Conservation (phyloP, 371 early-diverging fungal species). For the Mortierella sp. region DNA sequence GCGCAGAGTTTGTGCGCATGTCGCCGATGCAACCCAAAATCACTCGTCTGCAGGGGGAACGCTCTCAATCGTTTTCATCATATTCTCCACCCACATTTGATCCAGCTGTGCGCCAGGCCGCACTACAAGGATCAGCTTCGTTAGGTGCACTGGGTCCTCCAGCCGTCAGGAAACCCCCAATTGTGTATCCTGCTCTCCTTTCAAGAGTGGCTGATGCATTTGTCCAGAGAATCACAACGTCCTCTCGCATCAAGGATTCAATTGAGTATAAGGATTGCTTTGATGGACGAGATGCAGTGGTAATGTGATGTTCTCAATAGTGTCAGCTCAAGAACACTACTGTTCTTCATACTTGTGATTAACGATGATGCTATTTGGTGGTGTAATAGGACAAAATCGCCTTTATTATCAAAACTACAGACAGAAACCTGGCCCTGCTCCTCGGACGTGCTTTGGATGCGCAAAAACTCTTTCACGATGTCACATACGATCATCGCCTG, state of each 20-base stretch:
- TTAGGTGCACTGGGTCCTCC: constrained; percentile 20
- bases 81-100: constrained; percentile 45
- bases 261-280: constrained; percentile 86
- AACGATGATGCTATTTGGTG: neutral
- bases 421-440: constrained; percentile 86
- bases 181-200: constrained; percentile 84
- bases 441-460: constrained; percentile 89
- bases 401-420: constrained; percentile 79
- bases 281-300: constrained; percentile 87
- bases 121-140: constrained; percentile 21
- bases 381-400: constrained; percentile 73
- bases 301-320: constrained; percentile 48
- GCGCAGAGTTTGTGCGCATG: constrained; percentile 46
- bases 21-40: constrained; percentile 44
- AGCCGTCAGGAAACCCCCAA: constrained; percentile 47
- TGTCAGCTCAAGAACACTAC: neutral
- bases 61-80: constrained; percentile 59
- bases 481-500: constrained; percentile 83
- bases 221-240: constrained; percentile 58
- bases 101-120: constrained; percentile 21
- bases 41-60: constrained; percentile 54
- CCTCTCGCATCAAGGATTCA: constrained; percentile 75
- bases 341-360: neutral
- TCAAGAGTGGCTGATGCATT: constrained; percentile 85
- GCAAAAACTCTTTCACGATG: constrained; percentile 91